Base-by-base conservation (phyloP, 192 early-diverging fungal species). In the Cladochytrium replicatum region DNA sequence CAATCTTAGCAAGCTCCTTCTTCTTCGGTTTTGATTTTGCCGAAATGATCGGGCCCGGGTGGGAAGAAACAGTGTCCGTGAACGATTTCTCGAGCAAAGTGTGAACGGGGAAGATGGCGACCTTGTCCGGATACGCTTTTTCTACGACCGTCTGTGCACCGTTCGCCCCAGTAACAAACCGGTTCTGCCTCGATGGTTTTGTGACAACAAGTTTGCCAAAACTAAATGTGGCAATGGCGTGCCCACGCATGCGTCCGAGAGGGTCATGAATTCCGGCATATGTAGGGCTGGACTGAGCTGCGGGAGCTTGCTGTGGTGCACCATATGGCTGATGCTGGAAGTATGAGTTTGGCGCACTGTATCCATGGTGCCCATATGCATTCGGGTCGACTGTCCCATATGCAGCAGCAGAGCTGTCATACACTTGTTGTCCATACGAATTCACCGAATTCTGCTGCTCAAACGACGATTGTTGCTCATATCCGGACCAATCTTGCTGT, bases 1-100 rank as follows among this genome's bases (percentile, higher is more conserved):
- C 32, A 40, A 65, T 9, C 32, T 46, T 61, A n/a, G 62, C 21
- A 3, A 72, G 59, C 34, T 72, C 70, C 57, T 72, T 72, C 59
- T 68, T 68, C 54, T 68, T 68, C 9, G 50, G 19, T 31, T 62
- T 61, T 4, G 17, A 42, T 41, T 50, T 58, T 9, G 34, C 26
- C 15, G 58, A 61, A 17, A 71, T 24, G 2, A 71, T 24, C 6
- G 69, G 69, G 6, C 52, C 56, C 0, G 50, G n/a, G 17, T n/a
- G n/a, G n/a, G n/a, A n/a, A n/a, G n/a, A n/a, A n/a, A n/a, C 32
- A 17, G 46, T 30, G 2, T 64, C 66, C 23, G 66, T 46, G 40
- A 50, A 61, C 0, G 50, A 41, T 43, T 66, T 73, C 29, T 69
- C 60, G 6, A 59, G 43, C 44, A 57, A 46, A 7, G 32, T 26